Conservation (phyloP, 495 filamentous ascomycete genomes). For the Aspergillus mulundensis region DNA sequence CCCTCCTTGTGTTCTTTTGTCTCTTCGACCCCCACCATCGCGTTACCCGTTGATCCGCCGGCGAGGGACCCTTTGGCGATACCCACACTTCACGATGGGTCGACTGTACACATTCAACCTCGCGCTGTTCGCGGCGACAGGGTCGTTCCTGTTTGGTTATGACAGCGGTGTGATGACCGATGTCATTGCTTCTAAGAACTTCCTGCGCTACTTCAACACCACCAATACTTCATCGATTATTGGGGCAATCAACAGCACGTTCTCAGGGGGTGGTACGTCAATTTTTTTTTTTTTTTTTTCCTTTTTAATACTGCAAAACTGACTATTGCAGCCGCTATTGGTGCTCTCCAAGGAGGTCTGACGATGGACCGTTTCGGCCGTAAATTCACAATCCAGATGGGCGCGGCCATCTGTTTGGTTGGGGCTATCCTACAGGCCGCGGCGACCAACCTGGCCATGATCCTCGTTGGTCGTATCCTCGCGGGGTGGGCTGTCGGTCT, state of each 20-base stretch:
- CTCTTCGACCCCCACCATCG: not conserved
- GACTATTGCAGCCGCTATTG: slow-evolving; percentile 26
- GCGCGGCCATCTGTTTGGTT: slow-evolving; percentile 50
- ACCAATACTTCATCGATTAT: slow-evolving; percentile 46
- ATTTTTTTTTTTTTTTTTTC: too few relatives aligned
- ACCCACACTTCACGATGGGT: slow-evolving; percentile 32
- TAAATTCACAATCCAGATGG: slow-evolving; percentile 53
- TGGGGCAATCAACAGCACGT: slow-evolving; percentile 54
- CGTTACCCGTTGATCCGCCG: not conserved
- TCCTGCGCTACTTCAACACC: slow-evolving; percentile 46
- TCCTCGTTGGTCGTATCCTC: slow-evolving; percentile 59
- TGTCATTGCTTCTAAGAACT: slow-evolving; percentile 48
- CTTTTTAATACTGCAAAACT: too few relatives aligned
- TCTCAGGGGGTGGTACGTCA: slow-evolving; percentile 48
- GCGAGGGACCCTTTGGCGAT: not conserved
- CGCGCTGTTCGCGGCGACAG: slow-evolving; percentile 43
- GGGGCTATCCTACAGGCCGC: slow-evolving; percentile 55
- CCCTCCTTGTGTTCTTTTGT: not conserved
- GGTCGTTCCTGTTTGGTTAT: slow-evolving; percentile 54
- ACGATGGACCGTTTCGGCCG: slow-evolving; percentile 46
- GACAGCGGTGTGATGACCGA: slow-evolving; percentile 54
- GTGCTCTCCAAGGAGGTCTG: slow-evolving; percentile 33
- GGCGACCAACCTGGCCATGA: slow-evolving; percentile 50
- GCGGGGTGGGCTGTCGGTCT: slow-evolving; percentile 59
- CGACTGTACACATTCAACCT: slow-evolving; percentile 40